These are phyloP conservation scores for Morella rubra DNA, from an alignment of 306 rosid species.

Conservation along the genomic window DNA sequence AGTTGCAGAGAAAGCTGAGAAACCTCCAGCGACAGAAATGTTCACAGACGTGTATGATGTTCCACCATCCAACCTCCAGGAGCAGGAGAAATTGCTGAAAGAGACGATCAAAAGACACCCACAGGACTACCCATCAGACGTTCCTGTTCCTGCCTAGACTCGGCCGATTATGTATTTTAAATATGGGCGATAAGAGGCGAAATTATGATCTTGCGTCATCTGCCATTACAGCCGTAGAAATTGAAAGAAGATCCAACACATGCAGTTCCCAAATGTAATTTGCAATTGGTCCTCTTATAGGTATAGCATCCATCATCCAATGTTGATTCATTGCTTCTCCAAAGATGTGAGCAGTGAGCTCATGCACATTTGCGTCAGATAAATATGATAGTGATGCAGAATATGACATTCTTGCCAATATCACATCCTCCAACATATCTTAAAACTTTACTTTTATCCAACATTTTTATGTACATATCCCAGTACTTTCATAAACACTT, in stretches of 20 bases:
- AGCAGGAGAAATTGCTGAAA: conserved; percentile 68
- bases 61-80: conserved; percentile 67
- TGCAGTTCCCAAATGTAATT: background rate
- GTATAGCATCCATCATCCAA: background rate
- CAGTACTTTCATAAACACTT: too few relatives aligned
- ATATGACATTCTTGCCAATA: too few relatives aligned
- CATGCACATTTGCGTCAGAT: too few relatives aligned
- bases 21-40: conserved; percentile 67
- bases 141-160: conserved; percentile 51
- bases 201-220: background rate
- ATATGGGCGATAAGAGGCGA: background rate
- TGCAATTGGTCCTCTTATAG: background rate
- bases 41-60: conserved; percentile 82
- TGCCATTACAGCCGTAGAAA: background rate
- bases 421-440: too few relatives aligned
- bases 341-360: background rate
- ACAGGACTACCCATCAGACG: conserved; percentile 59
- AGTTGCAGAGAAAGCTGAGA: conserved; percentile 71
- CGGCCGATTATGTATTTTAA: background rate
- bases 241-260: background rate
- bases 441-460: too few relatives aligned
- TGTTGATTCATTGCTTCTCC: background rate
- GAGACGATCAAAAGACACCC: conserved; percentile 59
- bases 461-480: too few relatives aligned
- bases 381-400: too few relatives aligned